Evolutionary conservation across 192 early-diverging fungal genomes (phyloP).

Genomic region (Diversispora epigaea): DNA sequence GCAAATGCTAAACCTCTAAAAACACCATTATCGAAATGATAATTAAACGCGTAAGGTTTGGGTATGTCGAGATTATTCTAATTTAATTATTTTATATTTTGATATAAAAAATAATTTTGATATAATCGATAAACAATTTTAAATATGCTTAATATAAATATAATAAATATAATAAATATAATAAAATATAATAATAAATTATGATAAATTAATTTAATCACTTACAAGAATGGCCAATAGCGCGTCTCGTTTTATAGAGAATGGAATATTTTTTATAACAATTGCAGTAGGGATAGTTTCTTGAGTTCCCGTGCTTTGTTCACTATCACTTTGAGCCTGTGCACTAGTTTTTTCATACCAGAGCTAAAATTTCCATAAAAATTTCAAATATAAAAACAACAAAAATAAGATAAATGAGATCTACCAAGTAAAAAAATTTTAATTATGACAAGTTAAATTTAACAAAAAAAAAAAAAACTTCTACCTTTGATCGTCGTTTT

Average conservation of each 20-base stretch:
- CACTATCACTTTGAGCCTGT: slow-evolving; percentile 28
- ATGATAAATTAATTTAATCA: too few relatives aligned
- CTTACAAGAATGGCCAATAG: slow-evolving; percentile 65
- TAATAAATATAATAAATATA: too few relatives aligned
- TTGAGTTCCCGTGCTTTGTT: slow-evolving; percentile 27
- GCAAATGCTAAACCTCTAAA: slow-evolving; percentile 83
- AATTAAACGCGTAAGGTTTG: slow-evolving; percentile 78
- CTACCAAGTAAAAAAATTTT: too few relatives aligned
- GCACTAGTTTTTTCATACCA: slow-evolving; percentile 32
- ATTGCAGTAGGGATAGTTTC: slow-evolving; percentile 71
- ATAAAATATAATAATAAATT: too few relatives aligned
- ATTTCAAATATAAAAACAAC: too few relatives aligned
- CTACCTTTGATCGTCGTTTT: slow-evolving; percentile 33
- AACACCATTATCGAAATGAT: slow-evolving; percentile 77
- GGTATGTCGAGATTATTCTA: slow-evolving; percentile 64
- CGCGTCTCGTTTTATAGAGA: slow-evolving; percentile 75
- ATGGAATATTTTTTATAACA: slow-evolving; percentile 84
- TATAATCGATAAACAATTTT: not conserved
- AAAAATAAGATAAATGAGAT: too few relatives aligned
- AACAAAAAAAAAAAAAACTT: too few relatives aligned
- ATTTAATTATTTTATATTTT: not conserved
- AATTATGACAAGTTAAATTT: too few relatives aligned
- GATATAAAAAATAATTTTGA: slow-evolving; percentile 3
- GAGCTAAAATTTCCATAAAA: too few relatives aligned
- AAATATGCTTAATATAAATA: too few relatives aligned